These are phyloP conservation scores for Pyrenophora graminea DNA, from an alignment of 2,329 filamentous ascomycete genomes.

Conservation along the genomic window DNA sequence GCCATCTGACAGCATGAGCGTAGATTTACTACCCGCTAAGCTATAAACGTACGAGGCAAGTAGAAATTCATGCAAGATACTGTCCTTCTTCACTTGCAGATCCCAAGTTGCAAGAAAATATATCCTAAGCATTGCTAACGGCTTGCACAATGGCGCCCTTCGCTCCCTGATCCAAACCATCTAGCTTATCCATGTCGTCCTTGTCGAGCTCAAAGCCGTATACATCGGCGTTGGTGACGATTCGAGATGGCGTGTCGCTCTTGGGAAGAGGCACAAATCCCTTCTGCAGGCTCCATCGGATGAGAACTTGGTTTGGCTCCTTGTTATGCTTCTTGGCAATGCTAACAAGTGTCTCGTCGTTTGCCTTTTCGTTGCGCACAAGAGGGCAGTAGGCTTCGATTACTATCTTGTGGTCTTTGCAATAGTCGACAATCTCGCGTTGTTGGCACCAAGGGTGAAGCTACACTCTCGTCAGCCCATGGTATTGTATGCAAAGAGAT, in stretches of 20 bases:
- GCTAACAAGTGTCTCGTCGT: slow-evolving; percentile 66
- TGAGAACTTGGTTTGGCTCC: slow-evolving; percentile 74
- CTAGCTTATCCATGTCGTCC: slow-evolving; percentile 42
- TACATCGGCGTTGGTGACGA: slow-evolving; percentile 43
- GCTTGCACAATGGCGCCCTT: slow-evolving; percentile 43
- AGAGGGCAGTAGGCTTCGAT: slow-evolving; percentile 69
- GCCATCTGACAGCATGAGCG: too few species aligned
- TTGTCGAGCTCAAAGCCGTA: slow-evolving; percentile 44
- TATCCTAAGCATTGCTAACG: slow-evolving; percentile 11
- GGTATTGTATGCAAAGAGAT: too few species aligned
- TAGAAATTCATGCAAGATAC: too few species aligned
- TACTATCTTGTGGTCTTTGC: slow-evolving; percentile 61
- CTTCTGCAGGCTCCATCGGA: slow-evolving; percentile 83
- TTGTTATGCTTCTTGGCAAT: slow-evolving; percentile 74
- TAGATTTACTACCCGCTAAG: too few species aligned
- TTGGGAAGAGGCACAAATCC: slow-evolving; percentile 51
- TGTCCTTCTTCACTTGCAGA: too few species aligned
- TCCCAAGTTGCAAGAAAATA: neutral
- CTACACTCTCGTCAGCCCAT: slow-evolving; percentile 46
- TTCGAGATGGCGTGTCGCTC: slow-evolving; percentile 44
- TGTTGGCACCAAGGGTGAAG: slow-evolving; percentile 75
- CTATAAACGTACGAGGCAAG: too few species aligned
- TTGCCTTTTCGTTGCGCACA: slow-evolving; percentile 71
- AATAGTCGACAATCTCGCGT: slow-evolving; percentile 61
- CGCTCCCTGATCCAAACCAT: slow-evolving; percentile 41